These are phyloP conservation scores for Gracilaria vermiculophylla DNA, from an alignment of 23 red algal species.

Conservation along the genomic window DNA sequence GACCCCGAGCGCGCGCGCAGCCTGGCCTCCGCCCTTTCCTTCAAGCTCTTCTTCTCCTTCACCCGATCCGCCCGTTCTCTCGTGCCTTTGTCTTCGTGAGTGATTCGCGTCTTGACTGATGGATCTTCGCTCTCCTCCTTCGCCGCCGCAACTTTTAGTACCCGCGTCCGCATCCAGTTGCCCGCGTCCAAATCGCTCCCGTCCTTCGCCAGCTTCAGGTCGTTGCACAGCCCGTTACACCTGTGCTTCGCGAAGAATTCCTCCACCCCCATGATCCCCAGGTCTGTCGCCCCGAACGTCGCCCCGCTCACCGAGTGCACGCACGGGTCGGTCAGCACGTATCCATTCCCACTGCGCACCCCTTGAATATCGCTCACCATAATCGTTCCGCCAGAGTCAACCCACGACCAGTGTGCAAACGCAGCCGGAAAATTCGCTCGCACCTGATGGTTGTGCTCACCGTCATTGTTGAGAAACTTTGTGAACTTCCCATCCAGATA, in stretches of 20 bases:
- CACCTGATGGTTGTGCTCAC: not conserved
- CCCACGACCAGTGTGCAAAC: conserved; percentile 68
- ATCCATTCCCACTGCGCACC: conserved; percentile 19
- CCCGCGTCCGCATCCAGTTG: not conserved
- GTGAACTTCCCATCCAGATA: conserved; percentile 41
- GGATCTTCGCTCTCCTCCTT: conserved; percentile 7
- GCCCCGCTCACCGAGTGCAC: conserved; percentile 28
- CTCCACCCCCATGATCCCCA: conserved; percentile 25
- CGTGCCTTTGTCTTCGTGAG: not conserved
- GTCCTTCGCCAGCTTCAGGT: conserved; percentile 7
- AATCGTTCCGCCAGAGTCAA: conserved; percentile 23
- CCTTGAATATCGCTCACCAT: conserved; percentile 67
- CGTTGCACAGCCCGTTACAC: conserved; percentile 50
- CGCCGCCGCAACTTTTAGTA: not conserved
- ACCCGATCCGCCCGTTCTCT: not conserved
- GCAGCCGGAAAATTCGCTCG: conserved; percentile 56
- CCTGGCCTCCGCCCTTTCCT: not conserved
- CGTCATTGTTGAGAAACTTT: conserved; percentile 68
- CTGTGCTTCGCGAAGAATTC: conserved; percentile 50
- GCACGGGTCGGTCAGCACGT: conserved; percentile 62
- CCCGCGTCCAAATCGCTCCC: conserved; percentile 14
- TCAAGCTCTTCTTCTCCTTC: not conserved
- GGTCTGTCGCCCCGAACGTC: conserved; percentile 32
- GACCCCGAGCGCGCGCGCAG: not conserved
- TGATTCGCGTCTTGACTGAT: conserved; percentile 9